Conservation (phyloP, 768 basidiomycete species). For the Tephrocybe rancida region DNA sequence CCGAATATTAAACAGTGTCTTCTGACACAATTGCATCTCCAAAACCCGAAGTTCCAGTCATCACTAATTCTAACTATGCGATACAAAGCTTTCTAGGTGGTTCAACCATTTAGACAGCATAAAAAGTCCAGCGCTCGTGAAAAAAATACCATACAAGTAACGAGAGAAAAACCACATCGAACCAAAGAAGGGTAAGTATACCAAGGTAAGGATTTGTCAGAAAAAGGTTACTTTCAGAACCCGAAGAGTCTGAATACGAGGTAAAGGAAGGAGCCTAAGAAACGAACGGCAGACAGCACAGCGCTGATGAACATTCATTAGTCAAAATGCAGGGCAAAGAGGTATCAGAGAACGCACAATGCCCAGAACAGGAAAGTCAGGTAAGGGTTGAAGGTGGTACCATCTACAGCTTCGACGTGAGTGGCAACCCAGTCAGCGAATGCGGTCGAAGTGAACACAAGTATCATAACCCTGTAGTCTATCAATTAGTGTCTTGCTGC, state of each 20-base stretch:
- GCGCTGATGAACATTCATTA: constrained; percentile 46
- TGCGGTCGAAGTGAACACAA: constrained; percentile 74
- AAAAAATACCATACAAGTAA: too few relatives aligned
- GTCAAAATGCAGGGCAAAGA: background rate
- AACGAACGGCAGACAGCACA: constrained; percentile 79
- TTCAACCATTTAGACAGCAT: too few relatives aligned
- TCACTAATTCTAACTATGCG: too few relatives aligned
- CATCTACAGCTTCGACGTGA: constrained; percentile 51
- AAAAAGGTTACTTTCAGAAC: constrained; percentile 43
- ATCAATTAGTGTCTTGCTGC: constrained; percentile 6
- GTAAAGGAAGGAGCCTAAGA: constrained; percentile 78
- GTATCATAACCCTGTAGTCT: constrained; percentile 59
- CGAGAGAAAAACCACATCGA: background rate
- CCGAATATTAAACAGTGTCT: too few relatives aligned
- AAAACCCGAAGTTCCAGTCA: too few relatives aligned
- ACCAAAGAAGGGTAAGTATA: background rate
- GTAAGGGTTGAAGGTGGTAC: constrained; percentile 85
- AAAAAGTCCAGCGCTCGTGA: too few relatives aligned
- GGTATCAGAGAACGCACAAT: constrained; percentile 23
- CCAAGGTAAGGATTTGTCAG: too few relatives aligned
- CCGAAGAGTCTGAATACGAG: constrained; percentile 77
- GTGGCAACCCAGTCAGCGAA: constrained; percentile 74
- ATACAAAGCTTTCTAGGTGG: too few relatives aligned
- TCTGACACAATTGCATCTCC: too few relatives aligned
- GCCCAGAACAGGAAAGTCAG: constrained; percentile 72